Percentiles rank a stretch among this genome's conserved stretches.
Evolutionary conservation across 1,284 basidiomycete species (phyloP).

Genomic region (Xerocomus nothofagi): DNA sequence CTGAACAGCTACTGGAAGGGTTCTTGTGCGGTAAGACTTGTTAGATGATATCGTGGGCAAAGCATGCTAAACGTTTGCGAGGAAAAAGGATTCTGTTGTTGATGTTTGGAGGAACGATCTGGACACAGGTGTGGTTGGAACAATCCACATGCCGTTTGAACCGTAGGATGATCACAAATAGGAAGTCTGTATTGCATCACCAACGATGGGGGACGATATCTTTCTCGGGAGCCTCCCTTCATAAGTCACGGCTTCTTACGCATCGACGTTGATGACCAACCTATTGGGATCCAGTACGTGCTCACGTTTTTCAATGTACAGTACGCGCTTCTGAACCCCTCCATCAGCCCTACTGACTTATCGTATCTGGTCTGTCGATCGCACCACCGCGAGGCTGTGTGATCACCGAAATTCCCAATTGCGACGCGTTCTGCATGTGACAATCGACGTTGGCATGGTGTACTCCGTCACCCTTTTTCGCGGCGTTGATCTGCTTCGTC

Average conservation of each 20-base stretch:
- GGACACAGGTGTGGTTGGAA: background rate
- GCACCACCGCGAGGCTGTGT: background rate
- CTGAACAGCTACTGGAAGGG: constrained; percentile 12
- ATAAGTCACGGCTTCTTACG: constrained; percentile 16
- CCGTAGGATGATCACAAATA: constrained; percentile 4
- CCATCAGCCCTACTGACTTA: constrained; percentile 7
- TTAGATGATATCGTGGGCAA: background rate
- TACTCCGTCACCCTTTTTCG: constrained; percentile 10
- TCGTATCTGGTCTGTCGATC: background rate
- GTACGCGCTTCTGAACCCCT: background rate
- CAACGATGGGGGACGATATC: constrained; percentile 29
- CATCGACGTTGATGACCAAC: constrained; percentile 13
- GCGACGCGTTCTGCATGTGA: constrained; percentile 2
- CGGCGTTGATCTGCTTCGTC: background rate
- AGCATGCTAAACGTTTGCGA: background rate
- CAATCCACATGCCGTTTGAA: constrained; percentile 1
- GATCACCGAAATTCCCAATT: background rate
- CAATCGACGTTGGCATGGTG: constrained; percentile 14
- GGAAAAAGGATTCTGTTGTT: constrained; percentile 12
- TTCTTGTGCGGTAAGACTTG: constrained; percentile 16
- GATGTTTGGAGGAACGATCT: constrained; percentile 13
- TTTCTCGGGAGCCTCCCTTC: constrained; percentile 5
- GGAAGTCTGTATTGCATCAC: constrained; percentile 9
- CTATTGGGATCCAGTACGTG: constrained; percentile 11
- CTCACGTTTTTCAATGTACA: background rate